Evolutionary conservation across 2,329 filamentous ascomycete species (phyloP).

Genomic region (Arthrobotrys megalospora): DNA sequence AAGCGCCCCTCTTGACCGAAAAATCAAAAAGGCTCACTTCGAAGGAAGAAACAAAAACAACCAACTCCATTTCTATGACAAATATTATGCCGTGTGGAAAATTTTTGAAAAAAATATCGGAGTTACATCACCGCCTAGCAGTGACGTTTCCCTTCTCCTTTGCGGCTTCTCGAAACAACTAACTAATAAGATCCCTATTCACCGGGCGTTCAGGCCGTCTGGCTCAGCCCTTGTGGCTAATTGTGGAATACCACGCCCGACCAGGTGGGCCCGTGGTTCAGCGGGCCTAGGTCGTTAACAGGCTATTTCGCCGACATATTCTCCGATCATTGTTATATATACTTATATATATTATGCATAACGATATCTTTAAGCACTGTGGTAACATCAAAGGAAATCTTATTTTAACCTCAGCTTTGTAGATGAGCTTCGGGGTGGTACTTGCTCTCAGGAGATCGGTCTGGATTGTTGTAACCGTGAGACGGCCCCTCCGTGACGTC

Average conservation of each 20-base stretch:
- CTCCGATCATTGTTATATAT: not conserved
- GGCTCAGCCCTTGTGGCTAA: conserved; percentile 23
- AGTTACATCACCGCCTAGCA: conserved; percentile 35
- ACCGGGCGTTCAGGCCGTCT: conserved; percentile 5
- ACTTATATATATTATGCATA: conserved; percentile 20
- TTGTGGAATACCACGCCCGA: conserved; percentile 13
- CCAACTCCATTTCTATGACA: conserved; percentile 34
- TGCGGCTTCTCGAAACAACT: conserved; percentile 6
- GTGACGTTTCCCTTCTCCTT: conserved; percentile 23
- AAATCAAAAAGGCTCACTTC: not conserved
- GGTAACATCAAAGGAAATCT: conserved; percentile 11
- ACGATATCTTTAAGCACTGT: conserved; percentile 16
- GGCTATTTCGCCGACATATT: conserved; percentile 22
- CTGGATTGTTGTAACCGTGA: conserved; percentile 40
- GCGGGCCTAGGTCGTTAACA: conserved; percentile 5
- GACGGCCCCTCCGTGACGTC: conserved; percentile 36
- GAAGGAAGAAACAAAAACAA: conserved; percentile 8
- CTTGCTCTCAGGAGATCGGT: not conserved
- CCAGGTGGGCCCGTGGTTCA: conserved; percentile 12
- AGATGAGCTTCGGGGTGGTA: not conserved
- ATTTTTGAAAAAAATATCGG: not conserved
- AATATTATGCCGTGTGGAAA: conserved; percentile 34
- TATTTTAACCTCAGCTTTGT: conserved; percentile 13
- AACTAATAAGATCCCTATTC: conserved; percentile 12
- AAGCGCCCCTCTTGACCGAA: no score